These are phyloP conservation scores for Arctium lappa DNA, from an alignment of 129 eudicot species.

Conservation along the genomic window DNA sequence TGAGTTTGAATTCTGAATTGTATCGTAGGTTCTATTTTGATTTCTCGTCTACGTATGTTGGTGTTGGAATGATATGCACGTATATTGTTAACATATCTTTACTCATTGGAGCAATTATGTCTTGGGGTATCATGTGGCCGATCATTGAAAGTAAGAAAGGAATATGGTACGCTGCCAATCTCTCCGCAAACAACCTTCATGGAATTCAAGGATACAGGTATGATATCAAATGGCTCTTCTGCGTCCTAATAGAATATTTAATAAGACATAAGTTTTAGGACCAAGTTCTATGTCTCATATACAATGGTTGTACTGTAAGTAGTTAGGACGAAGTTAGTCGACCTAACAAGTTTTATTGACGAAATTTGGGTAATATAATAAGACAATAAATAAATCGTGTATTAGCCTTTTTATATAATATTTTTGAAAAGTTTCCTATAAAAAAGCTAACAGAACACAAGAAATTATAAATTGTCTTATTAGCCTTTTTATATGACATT, in stretches of 20 bases:
- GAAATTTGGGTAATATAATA: no score
- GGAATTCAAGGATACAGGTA: conserved; percentile 69
- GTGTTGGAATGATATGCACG: conserved; percentile 67
- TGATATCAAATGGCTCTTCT: neutral
- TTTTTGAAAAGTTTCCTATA: no score
- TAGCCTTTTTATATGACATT: no score
- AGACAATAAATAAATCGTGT: no score
- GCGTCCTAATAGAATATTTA: no score
- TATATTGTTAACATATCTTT: conserved; percentile 55
- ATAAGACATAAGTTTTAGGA: no score
- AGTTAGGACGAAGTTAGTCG: no score
- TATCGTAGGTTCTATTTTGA: conserved; percentile 54
- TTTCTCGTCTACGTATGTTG: conserved; percentile 48
- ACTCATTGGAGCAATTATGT: conserved; percentile 56
- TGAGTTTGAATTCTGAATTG: neutral
- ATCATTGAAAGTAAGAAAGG: conserved; percentile 51
- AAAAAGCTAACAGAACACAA: no score
- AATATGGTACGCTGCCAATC: conserved; percentile 41
- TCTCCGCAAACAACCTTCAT: conserved; percentile 46
- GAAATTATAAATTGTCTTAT: no score
- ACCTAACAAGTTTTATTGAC: conserved; percentile 35
- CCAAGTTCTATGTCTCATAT: no score
- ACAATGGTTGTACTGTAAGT: no score
- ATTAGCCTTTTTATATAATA: no score
- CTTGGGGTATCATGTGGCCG: conserved; percentile 78